Base-by-base conservation (phyloP, 192 early-diverging fungal species). In the Podila horticola region DNA sequence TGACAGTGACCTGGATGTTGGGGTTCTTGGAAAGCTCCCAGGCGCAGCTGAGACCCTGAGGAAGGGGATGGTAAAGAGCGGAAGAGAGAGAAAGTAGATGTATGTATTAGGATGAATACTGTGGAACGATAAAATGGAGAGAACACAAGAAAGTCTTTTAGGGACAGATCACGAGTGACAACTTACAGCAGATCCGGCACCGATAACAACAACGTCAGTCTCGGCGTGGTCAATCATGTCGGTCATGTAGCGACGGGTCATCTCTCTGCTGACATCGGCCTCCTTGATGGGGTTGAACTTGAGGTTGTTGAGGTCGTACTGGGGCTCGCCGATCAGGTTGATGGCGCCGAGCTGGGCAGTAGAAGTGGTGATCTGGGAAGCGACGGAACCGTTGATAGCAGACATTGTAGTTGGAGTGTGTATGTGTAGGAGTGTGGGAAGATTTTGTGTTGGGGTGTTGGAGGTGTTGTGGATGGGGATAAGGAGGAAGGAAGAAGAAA, bases 151-250 rank as follows among this genome's bases (percentile, higher is more conserved):
- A 6, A 13, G 22, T 9, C 17, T 29, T 1, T 4, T 24, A n/a
- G n/a, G 52, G 9, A 24, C 5, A 55, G 22, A 41, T 29, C n/a
- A 52, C 58, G 20, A 50, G 2, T 30, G 51, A 52, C 52, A 74
- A 66, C 66, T 72, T 81, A 81, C 77, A 63, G 91, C 91, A 31
- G 90, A 88, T 22, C 91, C 91, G 62, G 90, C 91, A 74, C 92
- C 92, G n/a, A 93, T 88, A 66, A 93, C 90, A 20, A 93, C 86
- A 31, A 93, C 90, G 58, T 93, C 92, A n/a, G 89, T 86, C 50
- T 88, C 88, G 60, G 92, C 88, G 58, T 82, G 86, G 63, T 93
- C 89, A 50, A 88, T 52, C 87, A 91, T 88, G 64, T 90, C 88
- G 57, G 83, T 82, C 86, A 92, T 88, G 88, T 93, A 93, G 77